Conservation (phyloP, 306 rosid genomes). For the Trifolium subterraneum region DNA sequence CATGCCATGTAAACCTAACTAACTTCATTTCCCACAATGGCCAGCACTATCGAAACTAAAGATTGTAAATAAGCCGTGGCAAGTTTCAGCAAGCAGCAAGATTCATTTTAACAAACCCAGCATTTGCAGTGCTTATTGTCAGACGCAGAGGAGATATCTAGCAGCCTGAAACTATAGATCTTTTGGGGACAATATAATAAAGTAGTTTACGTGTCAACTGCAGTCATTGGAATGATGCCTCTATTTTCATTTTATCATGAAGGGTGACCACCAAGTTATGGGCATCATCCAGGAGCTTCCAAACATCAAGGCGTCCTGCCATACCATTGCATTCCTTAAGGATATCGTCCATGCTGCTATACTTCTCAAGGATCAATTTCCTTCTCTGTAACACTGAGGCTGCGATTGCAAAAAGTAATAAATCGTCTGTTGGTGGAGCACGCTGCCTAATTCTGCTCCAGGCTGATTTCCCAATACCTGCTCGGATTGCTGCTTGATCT, state of each 20-base stretch:
- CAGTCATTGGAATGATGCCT: slow-evolving; percentile 64
- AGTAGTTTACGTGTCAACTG: slow-evolving; percentile 40
- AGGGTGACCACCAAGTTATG: slow-evolving; percentile 93
- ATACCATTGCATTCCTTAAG: slow-evolving; percentile 96
- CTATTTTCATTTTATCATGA: slow-evolving; percentile 91
- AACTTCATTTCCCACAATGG: slow-evolving; percentile 38
- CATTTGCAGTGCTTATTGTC: slow-evolving; percentile 36
- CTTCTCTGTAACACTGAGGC: slow-evolving; percentile 94
- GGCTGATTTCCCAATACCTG: slow-evolving; percentile 89
- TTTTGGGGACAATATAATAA: slow-evolving; percentile 26
- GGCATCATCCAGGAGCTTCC: slow-evolving; percentile 98
- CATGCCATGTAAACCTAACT: slow-evolving; percentile 38
- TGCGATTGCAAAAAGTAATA: slow-evolving; percentile 92
- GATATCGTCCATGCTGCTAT: slow-evolving; percentile 99
- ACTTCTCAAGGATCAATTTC: slow-evolving; percentile 88
- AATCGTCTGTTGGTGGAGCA: slow-evolving; percentile 94
- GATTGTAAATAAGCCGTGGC: slow-evolving; percentile 33
- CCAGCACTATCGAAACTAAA: slow-evolving; percentile 7
- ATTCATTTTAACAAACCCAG: slow-evolving; percentile 7
- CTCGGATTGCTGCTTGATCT: slow-evolving; percentile 96
- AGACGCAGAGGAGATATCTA: slow-evolving; percentile 38
- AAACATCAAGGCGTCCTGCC: slow-evolving; percentile 94
- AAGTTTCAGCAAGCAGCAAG: slow-evolving; percentile 41
- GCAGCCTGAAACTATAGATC: slow-evolving; percentile 23
- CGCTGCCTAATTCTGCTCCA: slow-evolving; percentile 98